Conservation (phyloP, 2,329 filamentous ascomycete species). For the Aspergillus eucalypticola region DNA sequence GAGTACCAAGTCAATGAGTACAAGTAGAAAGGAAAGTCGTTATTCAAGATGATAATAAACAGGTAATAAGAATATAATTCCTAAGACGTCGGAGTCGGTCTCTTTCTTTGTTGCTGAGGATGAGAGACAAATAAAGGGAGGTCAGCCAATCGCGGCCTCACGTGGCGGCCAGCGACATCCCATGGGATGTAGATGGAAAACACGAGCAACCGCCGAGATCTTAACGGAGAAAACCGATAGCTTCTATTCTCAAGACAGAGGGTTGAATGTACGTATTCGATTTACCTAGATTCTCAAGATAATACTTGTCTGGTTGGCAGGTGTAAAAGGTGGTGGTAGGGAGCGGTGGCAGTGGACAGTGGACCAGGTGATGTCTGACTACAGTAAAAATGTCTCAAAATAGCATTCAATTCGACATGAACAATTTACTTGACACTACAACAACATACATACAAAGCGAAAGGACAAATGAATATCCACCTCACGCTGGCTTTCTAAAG, state of each 20-base stretch:
- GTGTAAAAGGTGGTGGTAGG: too few species aligned
- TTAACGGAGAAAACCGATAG: too few species aligned
- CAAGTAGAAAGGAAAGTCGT: neutral
- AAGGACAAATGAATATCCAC: slow-evolving; percentile 3
- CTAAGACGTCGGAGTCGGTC: neutral
- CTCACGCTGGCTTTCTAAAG: neutral
- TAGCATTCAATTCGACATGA: neutral
- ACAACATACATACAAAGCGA: neutral
- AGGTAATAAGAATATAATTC: neutral
- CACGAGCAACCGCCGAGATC: neutral
- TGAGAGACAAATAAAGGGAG: neutral
- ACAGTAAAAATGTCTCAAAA: too few species aligned
- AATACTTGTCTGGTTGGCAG: too few species aligned
- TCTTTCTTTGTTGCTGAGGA: neutral
- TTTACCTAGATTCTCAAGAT: too few species aligned
- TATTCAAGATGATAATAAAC: neutral
- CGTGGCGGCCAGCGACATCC: slow-evolving; percentile 11
- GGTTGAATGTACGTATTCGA: too few species aligned
- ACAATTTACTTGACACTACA: neutral
- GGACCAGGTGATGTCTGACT: too few species aligned
- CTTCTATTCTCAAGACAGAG: too few species aligned
- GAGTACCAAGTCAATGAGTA: neutral
- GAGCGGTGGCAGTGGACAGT: too few species aligned
- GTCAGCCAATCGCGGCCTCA: slow-evolving; percentile 20
- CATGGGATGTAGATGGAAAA: neutral